Percentiles rank a stretch among this genome's conserved stretches.
These are phyloP conservation scores for Passalora sequoiae DNA, from an alignment of 2,329 filamentous ascomycete species.

Conservation along the genomic window DNA sequence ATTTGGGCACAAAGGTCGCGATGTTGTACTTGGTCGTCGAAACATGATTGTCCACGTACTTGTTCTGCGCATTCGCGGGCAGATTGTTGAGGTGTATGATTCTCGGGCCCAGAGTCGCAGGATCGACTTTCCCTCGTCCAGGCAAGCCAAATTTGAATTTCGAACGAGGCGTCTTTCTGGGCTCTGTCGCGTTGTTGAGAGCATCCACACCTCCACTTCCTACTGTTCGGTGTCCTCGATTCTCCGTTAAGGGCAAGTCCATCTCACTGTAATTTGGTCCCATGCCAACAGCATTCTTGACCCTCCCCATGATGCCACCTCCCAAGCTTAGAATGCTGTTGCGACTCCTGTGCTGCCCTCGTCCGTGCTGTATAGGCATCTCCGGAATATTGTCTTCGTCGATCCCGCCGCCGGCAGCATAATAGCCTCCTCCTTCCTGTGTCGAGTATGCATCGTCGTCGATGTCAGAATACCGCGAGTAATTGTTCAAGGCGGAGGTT, in stretches of 20 bases:
- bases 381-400: conserved; percentile 52
- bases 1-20: conserved; percentile 90
- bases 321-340: conserved; percentile 86
- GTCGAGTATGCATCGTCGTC: conserved; percentile 73
- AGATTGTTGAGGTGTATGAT: conserved; percentile 96
- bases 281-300: conserved; percentile 89
- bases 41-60: conserved; percentile 93
- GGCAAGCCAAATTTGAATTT: conserved; percentile 87
- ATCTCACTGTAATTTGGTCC: conserved; percentile 87
- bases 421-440: conserved; percentile 42
- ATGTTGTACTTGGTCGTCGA: conserved; percentile 97
- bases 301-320: conserved; percentile 77
- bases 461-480: conserved; percentile 83
- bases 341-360: conserved; percentile 51
- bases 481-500: conserved; percentile 78
- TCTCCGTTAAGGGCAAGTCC: conserved; percentile 89
- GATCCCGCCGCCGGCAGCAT: conserved; percentile 60
- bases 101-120: conserved; percentile 82
- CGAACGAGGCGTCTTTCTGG: conserved; percentile 58
- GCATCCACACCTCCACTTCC: conserved; percentile 12
- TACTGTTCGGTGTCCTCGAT: conserved; percentile 42
- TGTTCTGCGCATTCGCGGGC: conserved; percentile 80
- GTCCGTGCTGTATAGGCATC: conserved; percentile 49
- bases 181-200: conserved; percentile 12
- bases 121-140: conserved; percentile 73